Evolutionary conservation across 352 stramenopile genomes (phyloP), one percentile per base, ranked within the genome.

Genomic region (Hyaloperonospora brassicae): DNA sequence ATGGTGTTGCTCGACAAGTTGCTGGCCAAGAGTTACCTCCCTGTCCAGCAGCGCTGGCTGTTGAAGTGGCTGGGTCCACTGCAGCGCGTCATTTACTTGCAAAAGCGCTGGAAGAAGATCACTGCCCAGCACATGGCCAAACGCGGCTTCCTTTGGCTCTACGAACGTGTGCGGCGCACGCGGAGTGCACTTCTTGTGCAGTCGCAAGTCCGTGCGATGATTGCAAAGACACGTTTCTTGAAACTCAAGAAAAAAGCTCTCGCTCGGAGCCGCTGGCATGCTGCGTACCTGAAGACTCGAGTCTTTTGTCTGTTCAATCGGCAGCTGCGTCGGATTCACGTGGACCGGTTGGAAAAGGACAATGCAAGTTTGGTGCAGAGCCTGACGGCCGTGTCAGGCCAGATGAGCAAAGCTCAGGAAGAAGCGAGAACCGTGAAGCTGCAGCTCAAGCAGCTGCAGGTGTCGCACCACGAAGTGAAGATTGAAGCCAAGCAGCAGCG

Each of bases 41-140:
- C 79, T 2, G 52, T 61, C 1, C 58, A 66, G 14, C 83, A 91
- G 49, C 80, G 78, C 0, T 93, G 83, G 83, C 47, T 93, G 25
- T 68, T 93, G n/a, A 89, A 86, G 60, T 93, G 83, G 83, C 66
- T 93, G 7, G 83, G 80, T 2, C 83, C 83, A 36, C 51, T 93
- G 21, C 75, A 90, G 54, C 77, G 77, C 13, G 75, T 89, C 2
- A 86, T 93, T 57, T 93, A 91, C 62, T 46, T 93, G 46, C 83
- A 93, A 43, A 91, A 90, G 56, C 75, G 84, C 14, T 93, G 83
- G 76, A 87, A 87, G 57, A 89, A 87, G 64, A 73, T 87, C 9
- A 79, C 70, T 23, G 66, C 75, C 7, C 79, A 90, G 52, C 90
- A 84, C 31, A 47, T 78, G 30, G 80, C 77, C 17, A 90, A 90